Evolutionary conservation across 805 yeast species (phyloP), one percentile per base, ranked within the genome.

Genomic region (Schwanniomyces sp.): DNA sequence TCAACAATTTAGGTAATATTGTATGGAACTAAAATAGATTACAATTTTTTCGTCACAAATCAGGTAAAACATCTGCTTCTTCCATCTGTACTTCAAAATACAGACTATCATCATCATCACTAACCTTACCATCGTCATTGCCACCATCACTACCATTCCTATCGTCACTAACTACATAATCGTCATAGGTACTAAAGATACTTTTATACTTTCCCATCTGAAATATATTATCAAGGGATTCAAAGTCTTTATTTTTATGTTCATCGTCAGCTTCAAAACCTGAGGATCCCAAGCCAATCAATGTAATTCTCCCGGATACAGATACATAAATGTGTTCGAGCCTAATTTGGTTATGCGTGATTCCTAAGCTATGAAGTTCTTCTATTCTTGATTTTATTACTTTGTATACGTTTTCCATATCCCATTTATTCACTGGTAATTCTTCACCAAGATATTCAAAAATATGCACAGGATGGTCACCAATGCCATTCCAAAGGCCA

Each of bases 301-400:
- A 40, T 16, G 43, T 24, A 21, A 40, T 26, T 25, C 26, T 28
- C 12, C 43, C 43, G 5, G 43, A 40, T 11, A 25, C 24, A 16
- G 43, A 24, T 7, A 40, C 42, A 24, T 40, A 30, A 8, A 40
- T 40, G 42, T 40, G 21, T 17, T 27, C 29, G 10, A 30, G 42
- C 32, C 32, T 10, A 24, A 40, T 30, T 7, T 40, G 30, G 14
- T 40, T 40, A 17, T 40, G 42, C 42, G 42, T 24, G 18, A 30
- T 32, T 21, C 45, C 45, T 21, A 21, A 21, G 24, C 24, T 21
- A 21, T 21, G 24, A 5, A 21, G 24, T 5, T 42, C 42, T 27
- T 42, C 28, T 25, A 42, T 29, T 30, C 45, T 42, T 30, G 38
- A 42, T 24, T 40, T 40, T 27, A 40, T 40, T 14, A 34, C 25